A percentile compares a stretch with the other conserved stretches of the same genome.
phyloP scores from a whole-genome alignment of 176 grass and related monocot species.

The Leersia perrieri region DNA sequence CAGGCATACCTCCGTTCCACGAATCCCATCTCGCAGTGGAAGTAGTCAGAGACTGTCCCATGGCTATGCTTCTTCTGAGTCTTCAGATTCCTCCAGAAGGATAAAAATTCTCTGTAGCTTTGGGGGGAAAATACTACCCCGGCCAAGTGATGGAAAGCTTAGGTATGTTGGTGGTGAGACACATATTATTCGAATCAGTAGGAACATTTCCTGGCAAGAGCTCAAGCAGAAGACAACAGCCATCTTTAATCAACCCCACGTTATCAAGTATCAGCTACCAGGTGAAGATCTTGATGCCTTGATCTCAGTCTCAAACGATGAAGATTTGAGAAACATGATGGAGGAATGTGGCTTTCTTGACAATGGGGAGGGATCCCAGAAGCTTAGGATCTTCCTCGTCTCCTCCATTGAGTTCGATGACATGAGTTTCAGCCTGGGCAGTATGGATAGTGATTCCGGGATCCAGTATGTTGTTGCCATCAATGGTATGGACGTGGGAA shows the following conservation, averaged over 20 bases:
- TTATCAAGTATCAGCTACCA: conserved; percentile 87
- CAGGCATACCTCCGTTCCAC: conserved; percentile 48
- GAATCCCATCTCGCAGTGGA: conserved; percentile 41
- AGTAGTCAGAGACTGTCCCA: conserved; percentile 47
- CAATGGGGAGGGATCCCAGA: conserved; percentile 68
- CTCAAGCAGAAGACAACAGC: conserved; percentile 73
- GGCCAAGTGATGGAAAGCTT: conserved; percentile 90
- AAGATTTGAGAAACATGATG: conserved; percentile 95
- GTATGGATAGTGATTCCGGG: conserved; percentile 86
- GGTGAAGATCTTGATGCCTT: conserved; percentile 92
- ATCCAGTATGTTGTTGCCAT: conserved; percentile 88
- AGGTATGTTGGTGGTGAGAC: conserved; percentile 98
- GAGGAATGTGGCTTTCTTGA: conserved; percentile 80
- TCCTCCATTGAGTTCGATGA: conserved; percentile 79
- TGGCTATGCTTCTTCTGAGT: conserved; percentile 65
- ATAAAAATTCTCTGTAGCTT: conserved; percentile 94
- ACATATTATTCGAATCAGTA: conserved; percentile 74
- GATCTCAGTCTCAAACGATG: conserved; percentile 75
- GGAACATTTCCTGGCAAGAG: conserved; percentile 73
- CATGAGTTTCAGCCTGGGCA: conserved; percentile 64
- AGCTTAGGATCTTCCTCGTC: conserved; percentile 86
- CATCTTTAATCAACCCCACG: conserved; percentile 69
- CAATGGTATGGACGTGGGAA: conserved; percentile 68
- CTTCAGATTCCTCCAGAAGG: conserved; percentile 62
- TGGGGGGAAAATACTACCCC: conserved; percentile 88